Base-by-base conservation (phyloP, 345 rosid genomes). In the Clausena lansium region DNA sequence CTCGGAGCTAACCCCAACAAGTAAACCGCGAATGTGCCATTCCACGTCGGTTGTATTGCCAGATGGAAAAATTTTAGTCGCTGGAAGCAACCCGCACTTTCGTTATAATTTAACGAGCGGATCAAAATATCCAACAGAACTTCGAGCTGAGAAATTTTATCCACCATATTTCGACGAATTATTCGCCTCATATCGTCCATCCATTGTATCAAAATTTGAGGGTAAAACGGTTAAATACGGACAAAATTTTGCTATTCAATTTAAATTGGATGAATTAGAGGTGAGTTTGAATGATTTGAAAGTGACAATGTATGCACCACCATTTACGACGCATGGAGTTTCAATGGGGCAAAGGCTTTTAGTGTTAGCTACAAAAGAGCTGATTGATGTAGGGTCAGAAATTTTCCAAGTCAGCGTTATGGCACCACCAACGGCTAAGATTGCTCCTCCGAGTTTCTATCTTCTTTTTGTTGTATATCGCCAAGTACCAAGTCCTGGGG, bases 261-360 rank as follows among this genome's bases (percentile, higher is more conserved):
- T 81, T 50, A 57, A 30, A 73, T 17, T 74, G 55, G 20, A 65
- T 13, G 28, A 25, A 22, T 15, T 1, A 13, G 0, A 57, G 62
- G 78, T 63, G 22, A 19, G 39, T 11, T 7, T 0, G 41, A 14
- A 0, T 0, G 72, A 84, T n/a, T 15, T 88, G 28, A 77, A 57
- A 62, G 86, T 86, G 63, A 86, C 87, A 13, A 81, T 88, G 84
- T 76, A 83, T 20, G 81, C 86, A 4, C 91, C 89, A 36, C 81
- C 89, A 24, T 88, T 88, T 75, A 85, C 84, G 2, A 86, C 91
- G 28, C 91, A 88, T 73, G 86, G 87, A 15, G 81, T 79, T 33
- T 78, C 89, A 22, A 85, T 84, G 91, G 85, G 82, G 32, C 89
- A 88, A 64, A 83, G 89, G 81, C 60, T 86, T 68, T 27, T 88